phyloP scores from a whole-genome alignment of 2,329 filamentous ascomycete species.

The Trichophaea hybrida region DNA sequence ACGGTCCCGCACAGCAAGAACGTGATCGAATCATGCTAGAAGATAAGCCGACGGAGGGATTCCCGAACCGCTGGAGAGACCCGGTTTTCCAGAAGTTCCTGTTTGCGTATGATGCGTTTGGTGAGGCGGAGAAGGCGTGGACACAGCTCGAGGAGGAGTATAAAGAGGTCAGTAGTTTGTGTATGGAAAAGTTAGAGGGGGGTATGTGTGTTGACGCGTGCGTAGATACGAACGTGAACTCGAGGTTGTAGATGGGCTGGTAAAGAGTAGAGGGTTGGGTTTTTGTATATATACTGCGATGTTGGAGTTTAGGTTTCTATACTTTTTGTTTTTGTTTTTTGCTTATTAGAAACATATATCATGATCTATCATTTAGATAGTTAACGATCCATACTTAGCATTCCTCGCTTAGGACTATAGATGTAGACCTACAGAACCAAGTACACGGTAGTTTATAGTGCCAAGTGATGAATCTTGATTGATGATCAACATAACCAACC shows the following conservation, averaged over 20 bases:
- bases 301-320: too few relatives aligned
- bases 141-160: background rate
- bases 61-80: slow-evolving; percentile 22
- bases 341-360: too few relatives aligned
- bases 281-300: too few relatives aligned
- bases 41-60: slow-evolving; percentile 2
- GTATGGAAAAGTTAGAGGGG: background rate
- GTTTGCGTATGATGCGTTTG: slow-evolving; percentile 26
- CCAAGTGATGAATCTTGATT: too few relatives aligned
- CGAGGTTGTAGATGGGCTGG: background rate
- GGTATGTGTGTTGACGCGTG: background rate
- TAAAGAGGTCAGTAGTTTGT: background rate
- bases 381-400: too few relatives aligned
- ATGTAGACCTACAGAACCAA: too few relatives aligned
- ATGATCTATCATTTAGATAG: too few relatives aligned
- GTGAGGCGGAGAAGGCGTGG: slow-evolving; percentile 27
- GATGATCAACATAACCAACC: too few relatives aligned
- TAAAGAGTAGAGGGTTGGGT: background rate
- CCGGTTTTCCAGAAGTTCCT: slow-evolving; percentile 25
- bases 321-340: too few relatives aligned
- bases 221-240: background rate
- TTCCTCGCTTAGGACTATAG: too few relatives aligned
- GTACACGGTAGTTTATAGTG: too few relatives aligned
- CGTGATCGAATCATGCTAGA: slow-evolving; percentile 40
- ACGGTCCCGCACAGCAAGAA: slow-evolving; percentile 45